These are phyloP conservation scores for Pichia sp. DNA, from an alignment of 1,139 yeast species.

Conservation along the genomic window DNA sequence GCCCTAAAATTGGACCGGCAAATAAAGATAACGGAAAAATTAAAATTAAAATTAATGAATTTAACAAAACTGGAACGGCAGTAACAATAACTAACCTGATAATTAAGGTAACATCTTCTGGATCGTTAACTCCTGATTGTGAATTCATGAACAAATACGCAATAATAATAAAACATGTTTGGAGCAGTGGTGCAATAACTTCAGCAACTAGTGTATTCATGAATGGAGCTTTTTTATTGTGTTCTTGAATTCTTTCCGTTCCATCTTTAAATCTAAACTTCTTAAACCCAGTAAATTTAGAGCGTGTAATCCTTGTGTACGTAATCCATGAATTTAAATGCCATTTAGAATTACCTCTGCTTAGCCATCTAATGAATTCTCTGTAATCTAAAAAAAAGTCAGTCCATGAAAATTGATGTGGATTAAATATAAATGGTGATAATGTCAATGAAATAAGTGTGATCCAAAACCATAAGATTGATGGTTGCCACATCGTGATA, in stretches of 20 bases:
- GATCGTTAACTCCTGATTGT: slow-evolving; percentile 53
- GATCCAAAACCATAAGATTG: slow-evolving; percentile 79
- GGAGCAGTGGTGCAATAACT: slow-evolving; percentile 43
- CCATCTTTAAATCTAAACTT: slow-evolving; percentile 25
- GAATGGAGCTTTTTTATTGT: slow-evolving; percentile 32
- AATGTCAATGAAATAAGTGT: slow-evolving; percentile 65
- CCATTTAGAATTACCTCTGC: slow-evolving; percentile 51
- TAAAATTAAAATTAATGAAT: slow-evolving; percentile 37
- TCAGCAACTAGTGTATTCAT: slow-evolving; percentile 49
- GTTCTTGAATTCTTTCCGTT: slow-evolving; percentile 11
- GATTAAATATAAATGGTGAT: slow-evolving; percentile 79
- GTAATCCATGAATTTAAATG: slow-evolving; percentile 56
- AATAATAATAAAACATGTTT: slow-evolving; percentile 38
- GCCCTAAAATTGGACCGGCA: slow-evolving; percentile 39
- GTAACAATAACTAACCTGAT: slow-evolving; percentile 47
- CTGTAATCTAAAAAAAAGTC: slow-evolving; percentile 73
- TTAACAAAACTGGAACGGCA: slow-evolving; percentile 47
- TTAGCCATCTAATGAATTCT: slow-evolving; percentile 60
- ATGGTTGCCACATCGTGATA: slow-evolving; percentile 66
- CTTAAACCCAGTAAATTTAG: slow-evolving; percentile 64
- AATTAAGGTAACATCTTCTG: slow-evolving; percentile 46
- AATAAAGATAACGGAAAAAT: slow-evolving; percentile 44
- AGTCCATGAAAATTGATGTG: slow-evolving; percentile 69
- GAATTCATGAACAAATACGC: slow-evolving; percentile 69
- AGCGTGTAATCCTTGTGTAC: slow-evolving; percentile 46